phyloP scores from a whole-genome alignment of 1,284 basidiomycete species.

The Butyriboletus appendiculatus region DNA sequence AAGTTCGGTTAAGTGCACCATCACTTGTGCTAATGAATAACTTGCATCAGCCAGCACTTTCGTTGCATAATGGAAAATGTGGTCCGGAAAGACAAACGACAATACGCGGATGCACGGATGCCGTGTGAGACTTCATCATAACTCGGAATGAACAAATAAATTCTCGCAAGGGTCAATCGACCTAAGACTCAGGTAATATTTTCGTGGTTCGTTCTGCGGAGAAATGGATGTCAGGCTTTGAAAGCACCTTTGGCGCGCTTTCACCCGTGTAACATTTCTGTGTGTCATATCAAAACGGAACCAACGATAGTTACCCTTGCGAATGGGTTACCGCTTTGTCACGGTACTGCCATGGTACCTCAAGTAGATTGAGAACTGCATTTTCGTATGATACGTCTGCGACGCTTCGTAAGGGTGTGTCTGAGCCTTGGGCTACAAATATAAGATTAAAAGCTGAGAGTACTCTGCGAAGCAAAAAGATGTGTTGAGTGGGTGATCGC shows the following conservation, averaged over 20 bases:
- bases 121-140: not conserved
- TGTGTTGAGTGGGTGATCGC: too few species aligned
- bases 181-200: not conserved
- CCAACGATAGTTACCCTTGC: not conserved
- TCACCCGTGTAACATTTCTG: not conserved
- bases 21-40: too few species aligned
- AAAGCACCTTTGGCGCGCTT: not conserved
- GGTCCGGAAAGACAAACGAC: not conserved
- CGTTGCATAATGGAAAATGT: not conserved
- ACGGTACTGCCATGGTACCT: not conserved
- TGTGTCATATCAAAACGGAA: not conserved
- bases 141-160: not conserved
- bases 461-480: too few species aligned
- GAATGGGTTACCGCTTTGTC: not conserved
- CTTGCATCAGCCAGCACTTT: not conserved
- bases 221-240: not conserved
- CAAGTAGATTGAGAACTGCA: not conserved
- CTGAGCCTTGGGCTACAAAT: too few species aligned
- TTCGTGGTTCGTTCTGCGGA: not conserved
- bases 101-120: not conserved
- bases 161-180: not conserved
- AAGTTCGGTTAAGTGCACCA: too few species aligned
- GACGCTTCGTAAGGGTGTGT: too few species aligned
- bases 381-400: not conserved
- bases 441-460: too few species aligned